Evolutionary conservation across 192 early-diverging fungal species (phyloP), one percentile per base, ranked within the genome.

Genomic region (Pilobolus umbonatus): DNA sequence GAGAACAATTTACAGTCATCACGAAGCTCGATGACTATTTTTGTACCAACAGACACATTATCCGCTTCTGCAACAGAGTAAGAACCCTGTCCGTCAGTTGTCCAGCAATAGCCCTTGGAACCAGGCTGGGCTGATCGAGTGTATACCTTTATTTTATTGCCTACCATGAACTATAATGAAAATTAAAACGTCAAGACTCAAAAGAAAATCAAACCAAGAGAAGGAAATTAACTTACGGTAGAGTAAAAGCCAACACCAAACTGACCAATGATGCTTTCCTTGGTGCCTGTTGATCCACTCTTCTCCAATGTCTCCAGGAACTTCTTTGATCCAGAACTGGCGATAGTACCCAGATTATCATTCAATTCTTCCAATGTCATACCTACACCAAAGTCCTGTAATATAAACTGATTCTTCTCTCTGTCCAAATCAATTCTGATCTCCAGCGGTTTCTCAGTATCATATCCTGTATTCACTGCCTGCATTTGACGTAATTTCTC

Each of bases 61-160:
- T 88, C 86, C 12, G 88, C 91, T 56, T 89, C 84, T 14, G 91
- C 76, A 56, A 93, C 82, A 40, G 80, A 80, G 65, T 90, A 93
- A 22, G 85, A 80, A 25, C 77, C 85, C 48, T 87, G 80, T 0
- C 86, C 88, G 44, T 82, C 85, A 0, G 89, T 88, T 8, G 86
- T 80, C 91, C 91, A 93, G 65, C 83, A 75, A 77, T 85, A 77
- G 56, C 82, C 80, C 80, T 87, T 75, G 64, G 78, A 74, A 19
- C 73, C 74, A 64, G 85, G 66, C 53, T 63, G 60, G n/a, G 79
- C 80, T 60, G 80, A 80, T 72, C 85, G 67, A 55, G 81, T 69
- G 74, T 85, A 85, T 11, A 93, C 91, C 26, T 84, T 85, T 57
- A 93, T 87, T 49, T 78, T 80, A 34, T 92, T 81, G 31, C 88